A percentile compares a stretch with the other conserved stretches of the same genome.
Evolutionary conservation across 208 protist genomes (phyloP).

Genomic region (Leishmania arabica): DNA sequence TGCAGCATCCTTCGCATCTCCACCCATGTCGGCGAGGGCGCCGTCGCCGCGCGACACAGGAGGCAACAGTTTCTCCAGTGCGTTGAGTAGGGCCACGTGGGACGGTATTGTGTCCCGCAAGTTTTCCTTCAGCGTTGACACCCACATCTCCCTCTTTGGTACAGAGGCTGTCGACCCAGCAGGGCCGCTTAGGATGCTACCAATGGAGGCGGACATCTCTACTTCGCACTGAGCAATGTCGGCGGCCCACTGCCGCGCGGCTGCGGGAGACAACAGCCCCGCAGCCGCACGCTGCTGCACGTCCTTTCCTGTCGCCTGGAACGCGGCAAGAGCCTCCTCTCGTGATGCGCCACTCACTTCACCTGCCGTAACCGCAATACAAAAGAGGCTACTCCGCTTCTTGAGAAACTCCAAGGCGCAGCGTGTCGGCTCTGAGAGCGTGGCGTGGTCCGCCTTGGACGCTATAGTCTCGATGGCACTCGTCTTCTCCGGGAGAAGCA

Average conservation of each 20-base stretch:
- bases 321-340: background rate
- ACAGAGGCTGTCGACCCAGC: background rate
- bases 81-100: constrained; percentile 4
- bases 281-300: background rate
- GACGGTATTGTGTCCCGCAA: background rate
- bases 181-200: background rate
- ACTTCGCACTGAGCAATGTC: constrained; percentile 11
- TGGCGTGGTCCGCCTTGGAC: background rate
- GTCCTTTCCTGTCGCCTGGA: background rate
- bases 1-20: background rate
- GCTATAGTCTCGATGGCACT: background rate
- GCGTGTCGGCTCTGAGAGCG: constrained; percentile 1
- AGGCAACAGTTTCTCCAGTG: constrained; percentile 9
- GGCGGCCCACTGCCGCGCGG: constrained; percentile 1
- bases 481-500: background rate
- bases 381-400: constrained; percentile 2
- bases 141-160: background rate
- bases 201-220: background rate
- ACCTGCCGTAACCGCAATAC: background rate
- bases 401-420: background rate
- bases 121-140: background rate
- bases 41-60: background rate
- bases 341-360: background rate
- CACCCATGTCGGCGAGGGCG: background rate
- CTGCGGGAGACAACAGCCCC: background rate